Evolutionary conservation across 768 basidiomycete species (phyloP).

Genomic region (Astraeus odoratus): DNA sequence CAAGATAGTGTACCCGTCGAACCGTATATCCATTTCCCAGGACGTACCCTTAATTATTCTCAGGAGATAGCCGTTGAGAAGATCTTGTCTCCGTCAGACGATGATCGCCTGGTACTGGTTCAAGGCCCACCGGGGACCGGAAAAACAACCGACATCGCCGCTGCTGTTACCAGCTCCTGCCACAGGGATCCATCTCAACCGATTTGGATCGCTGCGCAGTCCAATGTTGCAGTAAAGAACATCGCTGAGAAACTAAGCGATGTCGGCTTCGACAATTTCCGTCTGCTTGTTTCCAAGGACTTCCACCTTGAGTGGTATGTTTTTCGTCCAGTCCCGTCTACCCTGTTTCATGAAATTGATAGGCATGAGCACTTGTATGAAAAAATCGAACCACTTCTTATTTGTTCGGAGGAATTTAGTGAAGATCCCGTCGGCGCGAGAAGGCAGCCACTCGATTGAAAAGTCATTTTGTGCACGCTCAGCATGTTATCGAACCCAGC

Average conservation of each 20-base stretch:
- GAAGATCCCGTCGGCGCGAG: too few species aligned
- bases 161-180: constrained; percentile 26
- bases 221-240: constrained; percentile 48
- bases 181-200: too few species aligned
- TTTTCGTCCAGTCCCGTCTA: neutral
- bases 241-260: constrained; percentile 40
- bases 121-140: too few species aligned
- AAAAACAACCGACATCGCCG: constrained; percentile 39
- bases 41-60: constrained; percentile 25
- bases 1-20: too few species aligned
- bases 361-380: constrained; percentile 49
- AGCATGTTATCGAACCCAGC: constrained; percentile 35
- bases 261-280: constrained; percentile 29
- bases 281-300: constrained; percentile 36
- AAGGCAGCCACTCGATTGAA: too few species aligned
- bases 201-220: constrained; percentile 40
- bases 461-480: constrained; percentile 41
- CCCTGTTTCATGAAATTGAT: neutral
- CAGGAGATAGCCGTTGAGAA: constrained; percentile 20
- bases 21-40: too few species aligned
- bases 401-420: too few species aligned
- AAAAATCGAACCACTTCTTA: constrained; percentile 23
- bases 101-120: constrained; percentile 19
- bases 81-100: constrained; percentile 20
- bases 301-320: constrained; percentile 42